A percentile compares a stretch with the other conserved stretches of the same genome.
Conservation (phyloP, 169 alveolate species). For the Theileria parva region DNA sequence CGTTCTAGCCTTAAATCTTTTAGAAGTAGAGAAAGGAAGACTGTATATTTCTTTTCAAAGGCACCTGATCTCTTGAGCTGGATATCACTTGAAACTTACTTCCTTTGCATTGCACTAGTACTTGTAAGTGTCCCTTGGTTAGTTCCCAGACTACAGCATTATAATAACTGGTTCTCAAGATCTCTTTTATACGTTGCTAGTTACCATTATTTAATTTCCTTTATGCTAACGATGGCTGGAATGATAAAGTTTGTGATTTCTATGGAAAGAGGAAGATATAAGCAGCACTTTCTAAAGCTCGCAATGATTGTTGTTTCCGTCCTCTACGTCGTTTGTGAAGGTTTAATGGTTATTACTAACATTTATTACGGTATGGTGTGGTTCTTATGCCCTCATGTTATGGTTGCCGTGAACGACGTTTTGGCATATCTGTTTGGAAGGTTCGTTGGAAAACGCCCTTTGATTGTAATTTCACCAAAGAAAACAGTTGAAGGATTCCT, state of each 20-base stretch:
- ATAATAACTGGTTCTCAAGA: conserved; percentile 41
- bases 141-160: conserved; percentile 71
- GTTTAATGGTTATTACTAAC: conserved; percentile 83
- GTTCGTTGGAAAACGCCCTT: conserved; percentile 89
- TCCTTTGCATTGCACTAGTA: conserved; percentile 50
- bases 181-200: conserved; percentile 30
- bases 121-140: conserved; percentile 75
- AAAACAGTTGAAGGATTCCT: conserved; percentile 99
- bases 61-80: conserved; percentile 47
- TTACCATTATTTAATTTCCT: conserved; percentile 88
- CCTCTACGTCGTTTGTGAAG: conserved; percentile 71
- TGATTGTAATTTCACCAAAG: conserved; percentile 95
- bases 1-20: background rate
- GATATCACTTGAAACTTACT: conserved; percentile 56
- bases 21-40: conserved; percentile 36
- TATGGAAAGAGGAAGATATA: conserved; percentile 85
- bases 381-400: conserved; percentile 93
- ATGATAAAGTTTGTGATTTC: conserved; percentile 89
- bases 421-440: conserved; percentile 95
- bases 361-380: conserved; percentile 93
- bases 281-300: conserved; percentile 92
- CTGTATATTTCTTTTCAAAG: conserved; percentile 46
- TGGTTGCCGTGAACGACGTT: conserved; percentile 93
- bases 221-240: conserved; percentile 84
- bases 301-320: conserved; percentile 79